Evolutionary conservation across 345 rosid species (phyloP).

Genomic region (Leavenworthia alabamica): DNA sequence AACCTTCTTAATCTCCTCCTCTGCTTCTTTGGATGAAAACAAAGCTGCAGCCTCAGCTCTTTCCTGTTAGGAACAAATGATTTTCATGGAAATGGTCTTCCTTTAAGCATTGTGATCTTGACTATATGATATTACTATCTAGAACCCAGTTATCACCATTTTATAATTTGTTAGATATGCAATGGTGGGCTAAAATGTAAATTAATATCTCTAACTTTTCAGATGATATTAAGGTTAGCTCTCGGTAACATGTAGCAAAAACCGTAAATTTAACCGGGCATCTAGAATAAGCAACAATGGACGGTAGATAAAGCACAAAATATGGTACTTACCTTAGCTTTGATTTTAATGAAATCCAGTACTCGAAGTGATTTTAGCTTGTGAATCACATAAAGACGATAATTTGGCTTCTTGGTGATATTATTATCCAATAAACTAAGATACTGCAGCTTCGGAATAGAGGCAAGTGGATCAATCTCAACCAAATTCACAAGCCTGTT

Average conservation of each 20-base stretch:
- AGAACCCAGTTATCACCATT: neutral
- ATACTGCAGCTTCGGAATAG: slow-evolving; percentile 79
- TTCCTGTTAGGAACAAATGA: slow-evolving; percentile 45
- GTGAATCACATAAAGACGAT: slow-evolving; percentile 86
- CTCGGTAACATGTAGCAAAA: neutral
- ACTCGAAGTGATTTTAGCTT: slow-evolving; percentile 80
- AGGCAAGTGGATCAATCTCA: slow-evolving; percentile 92
- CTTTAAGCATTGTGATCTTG: neutral
- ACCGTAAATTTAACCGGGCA: neutral
- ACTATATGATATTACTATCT: neutral
- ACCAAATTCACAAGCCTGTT: slow-evolving; percentile 96
- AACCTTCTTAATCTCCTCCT: slow-evolving; percentile 72
- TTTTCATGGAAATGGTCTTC: neutral
- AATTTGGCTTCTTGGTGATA: slow-evolving; percentile 84
- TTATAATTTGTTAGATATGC: neutral
- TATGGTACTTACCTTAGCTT: slow-evolving; percentile 63
- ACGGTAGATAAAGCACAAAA: neutral
- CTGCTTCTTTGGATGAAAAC: slow-evolving; percentile 85
- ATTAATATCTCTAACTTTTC: neutral
- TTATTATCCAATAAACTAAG: slow-evolving; percentile 91
- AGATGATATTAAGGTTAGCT: neutral
- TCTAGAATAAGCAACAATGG: neutral
- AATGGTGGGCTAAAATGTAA: neutral
- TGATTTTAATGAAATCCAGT: slow-evolving; percentile 89
- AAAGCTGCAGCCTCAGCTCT: slow-evolving; percentile 75